These are phyloP conservation scores for Pseudisothecium myosuroides DNA, from an alignment of 225 moss, liverwort and hornwort genomes.

Conservation along the genomic window DNA sequence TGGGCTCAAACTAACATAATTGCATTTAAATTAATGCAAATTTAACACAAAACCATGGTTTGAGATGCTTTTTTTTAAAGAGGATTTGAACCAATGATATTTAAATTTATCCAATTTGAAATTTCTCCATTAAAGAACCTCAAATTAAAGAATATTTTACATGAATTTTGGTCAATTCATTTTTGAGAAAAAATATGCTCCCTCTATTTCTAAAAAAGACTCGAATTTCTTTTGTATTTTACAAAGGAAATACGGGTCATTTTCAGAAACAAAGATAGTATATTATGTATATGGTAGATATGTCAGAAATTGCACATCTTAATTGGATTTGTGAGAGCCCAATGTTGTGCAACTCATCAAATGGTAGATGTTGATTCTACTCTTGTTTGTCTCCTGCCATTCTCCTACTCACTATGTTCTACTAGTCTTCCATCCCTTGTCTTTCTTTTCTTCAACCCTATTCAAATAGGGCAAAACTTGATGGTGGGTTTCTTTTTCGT, in stretches of 20 bases:
- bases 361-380: neutral
- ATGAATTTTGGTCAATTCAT: neutral
- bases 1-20: neutral
- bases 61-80: too few relatives aligned
- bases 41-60: too few relatives aligned
- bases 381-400: neutral
- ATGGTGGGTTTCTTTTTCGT: too few relatives aligned
- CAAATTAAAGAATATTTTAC: neutral
- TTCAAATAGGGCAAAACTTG: too few relatives aligned
- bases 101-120: neutral
- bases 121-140: accelerated
- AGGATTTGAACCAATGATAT: neutral
- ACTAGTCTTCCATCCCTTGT: neutral
- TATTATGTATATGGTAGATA: neutral
- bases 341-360: neutral
- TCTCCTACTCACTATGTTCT: too few relatives aligned
- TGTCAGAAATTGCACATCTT: accelerated
- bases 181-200: neutral
- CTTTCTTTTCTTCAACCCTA: neutral
- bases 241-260: too few relatives aligned
- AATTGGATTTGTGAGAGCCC: neutral
- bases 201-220: too few relatives aligned
- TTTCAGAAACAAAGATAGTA: too few relatives aligned
- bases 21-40: too few relatives aligned
- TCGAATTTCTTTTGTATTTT: too few relatives aligned